Evolutionary conservation across 2,329 filamentous ascomycete genomes (phyloP).

Genomic region (Pseudodiploospora longispora): DNA sequence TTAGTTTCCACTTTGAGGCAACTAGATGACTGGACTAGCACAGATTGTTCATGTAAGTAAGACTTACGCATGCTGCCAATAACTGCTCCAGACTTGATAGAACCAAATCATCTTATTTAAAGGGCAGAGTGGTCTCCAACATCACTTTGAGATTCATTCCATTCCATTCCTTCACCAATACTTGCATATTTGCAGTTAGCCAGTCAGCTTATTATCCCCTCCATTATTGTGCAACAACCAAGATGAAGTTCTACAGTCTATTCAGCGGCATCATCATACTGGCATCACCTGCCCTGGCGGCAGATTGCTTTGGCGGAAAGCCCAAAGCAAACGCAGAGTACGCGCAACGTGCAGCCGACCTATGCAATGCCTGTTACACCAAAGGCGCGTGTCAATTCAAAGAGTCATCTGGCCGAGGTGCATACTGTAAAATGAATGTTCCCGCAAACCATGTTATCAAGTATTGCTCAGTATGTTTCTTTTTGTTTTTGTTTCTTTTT

Average conservation of each 20-base stretch:
- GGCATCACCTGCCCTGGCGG: neutral
- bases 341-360: neutral
- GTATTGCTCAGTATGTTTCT: neutral
- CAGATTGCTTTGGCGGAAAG: neutral
- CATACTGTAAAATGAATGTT: neutral
- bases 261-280: neutral
- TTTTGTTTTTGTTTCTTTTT: too few species aligned
- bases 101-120: too few species aligned
- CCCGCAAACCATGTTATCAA: neutral
- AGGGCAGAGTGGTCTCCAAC: too few species aligned
- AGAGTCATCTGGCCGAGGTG: neutral
- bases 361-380: neutral
- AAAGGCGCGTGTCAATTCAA: neutral
- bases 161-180: too few species aligned
- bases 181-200: too few species aligned
- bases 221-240: neutral
- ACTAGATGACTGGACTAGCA: too few species aligned
- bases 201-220: too few species aligned
- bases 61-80: too few species aligned
- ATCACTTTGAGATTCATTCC: too few species aligned
- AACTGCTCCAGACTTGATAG: too few species aligned
- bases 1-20: too few species aligned
- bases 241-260: neutral
- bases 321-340: neutral
- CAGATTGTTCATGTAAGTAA: too few species aligned